phyloP scores from a whole-genome alignment of 2,329 filamentous ascomycete genomes.

The Phialophora macrospora region DNA sequence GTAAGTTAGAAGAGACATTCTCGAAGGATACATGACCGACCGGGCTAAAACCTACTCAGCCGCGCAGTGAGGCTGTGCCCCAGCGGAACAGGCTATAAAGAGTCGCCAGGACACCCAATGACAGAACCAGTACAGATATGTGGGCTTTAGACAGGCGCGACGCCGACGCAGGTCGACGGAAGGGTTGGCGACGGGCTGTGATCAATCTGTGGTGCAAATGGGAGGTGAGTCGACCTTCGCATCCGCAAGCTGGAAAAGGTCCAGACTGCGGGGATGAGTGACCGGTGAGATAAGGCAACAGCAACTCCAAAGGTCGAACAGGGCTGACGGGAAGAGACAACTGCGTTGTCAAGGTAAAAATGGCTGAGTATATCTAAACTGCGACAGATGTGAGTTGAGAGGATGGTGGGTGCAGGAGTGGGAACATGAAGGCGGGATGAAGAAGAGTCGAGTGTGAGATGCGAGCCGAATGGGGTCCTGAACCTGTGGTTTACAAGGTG shows the following conservation, averaged over 20 bases:
- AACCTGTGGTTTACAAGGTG: slow-evolving; percentile 13
- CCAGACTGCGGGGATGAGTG: neutral
- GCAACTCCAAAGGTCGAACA: neutral
- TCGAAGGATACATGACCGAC: slow-evolving; percentile 10
- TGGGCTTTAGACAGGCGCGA: slow-evolving; percentile 12
- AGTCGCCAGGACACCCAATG: slow-evolving; percentile 22
- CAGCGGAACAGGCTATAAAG: slow-evolving; percentile 22
- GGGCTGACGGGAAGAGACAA: neutral
- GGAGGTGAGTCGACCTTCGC: neutral
- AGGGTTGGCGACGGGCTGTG: neutral
- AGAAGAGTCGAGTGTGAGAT: slow-evolving; percentile 10
- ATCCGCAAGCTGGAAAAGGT: slow-evolving; percentile 7
- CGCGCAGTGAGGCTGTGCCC: slow-evolving; percentile 33
- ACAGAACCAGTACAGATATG: neutral
- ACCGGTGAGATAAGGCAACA: slow-evolving; percentile 8
- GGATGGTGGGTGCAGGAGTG: neutral
- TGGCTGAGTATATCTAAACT: neutral
- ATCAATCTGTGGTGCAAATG: neutral
- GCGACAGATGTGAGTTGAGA: slow-evolving; percentile 5
- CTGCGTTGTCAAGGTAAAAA: neutral
- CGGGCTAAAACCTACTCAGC: slow-evolving; percentile 28
- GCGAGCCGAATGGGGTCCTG: neutral
- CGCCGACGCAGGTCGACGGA: slow-evolving; percentile 7
- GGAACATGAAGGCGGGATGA: slow-evolving; percentile 10
- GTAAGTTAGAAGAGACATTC: slow-evolving; percentile 23